Percentiles rank a stretch among this genome's conserved stretches.
phyloP scores from a whole-genome alignment of 805 yeast species.

The Candida ulmi region DNA sequence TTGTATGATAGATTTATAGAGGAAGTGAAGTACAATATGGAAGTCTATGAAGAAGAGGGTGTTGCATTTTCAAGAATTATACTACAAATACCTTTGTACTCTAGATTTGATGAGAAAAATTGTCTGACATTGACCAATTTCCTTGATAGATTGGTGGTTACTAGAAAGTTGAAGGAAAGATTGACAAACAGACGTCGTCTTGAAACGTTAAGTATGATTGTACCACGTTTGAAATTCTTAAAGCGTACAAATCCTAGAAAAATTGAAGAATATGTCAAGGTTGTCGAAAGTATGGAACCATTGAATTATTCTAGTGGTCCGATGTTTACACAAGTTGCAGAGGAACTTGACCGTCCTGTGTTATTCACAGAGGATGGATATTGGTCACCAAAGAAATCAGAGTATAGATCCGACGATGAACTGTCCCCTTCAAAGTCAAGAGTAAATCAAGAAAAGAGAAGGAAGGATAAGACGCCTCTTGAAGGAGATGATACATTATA shows the following conservation, averaged over 20 bases:
- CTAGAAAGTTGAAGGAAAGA: constrained; percentile 49
- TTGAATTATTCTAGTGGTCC: neutral
- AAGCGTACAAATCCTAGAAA: constrained; percentile 5
- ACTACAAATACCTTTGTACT: constrained; percentile 67
- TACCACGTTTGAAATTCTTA: constrained; percentile 28
- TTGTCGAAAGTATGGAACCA: neutral
- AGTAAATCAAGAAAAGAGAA: too few species aligned
- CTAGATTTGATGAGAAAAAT: constrained; percentile 68
- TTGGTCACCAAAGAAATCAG: neutral
- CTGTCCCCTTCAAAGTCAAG: too few species aligned
- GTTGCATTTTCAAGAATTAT: constrained; percentile 60
- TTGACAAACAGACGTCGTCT: constrained; percentile 26
- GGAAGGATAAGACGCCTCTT: too few species aligned
- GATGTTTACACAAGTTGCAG: neutral
- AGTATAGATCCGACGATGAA: neutral
- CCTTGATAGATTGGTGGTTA: constrained; percentile 53
- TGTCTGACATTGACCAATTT: constrained; percentile 72
- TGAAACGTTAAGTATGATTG: constrained; percentile 30
- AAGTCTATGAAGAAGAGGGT: constrained; percentile 51
- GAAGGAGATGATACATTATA: too few species aligned
- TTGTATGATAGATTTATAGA: constrained; percentile 64
- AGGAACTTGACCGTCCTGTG: neutral
- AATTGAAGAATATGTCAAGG: neutral
- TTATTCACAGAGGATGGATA: neutral
- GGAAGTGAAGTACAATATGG: constrained; percentile 58